Percentiles rank a stretch among this genome's conserved stretches.
phyloP scores from a whole-genome alignment of 768 basidiomycete genomes.

The Mycena floridula region DNA sequence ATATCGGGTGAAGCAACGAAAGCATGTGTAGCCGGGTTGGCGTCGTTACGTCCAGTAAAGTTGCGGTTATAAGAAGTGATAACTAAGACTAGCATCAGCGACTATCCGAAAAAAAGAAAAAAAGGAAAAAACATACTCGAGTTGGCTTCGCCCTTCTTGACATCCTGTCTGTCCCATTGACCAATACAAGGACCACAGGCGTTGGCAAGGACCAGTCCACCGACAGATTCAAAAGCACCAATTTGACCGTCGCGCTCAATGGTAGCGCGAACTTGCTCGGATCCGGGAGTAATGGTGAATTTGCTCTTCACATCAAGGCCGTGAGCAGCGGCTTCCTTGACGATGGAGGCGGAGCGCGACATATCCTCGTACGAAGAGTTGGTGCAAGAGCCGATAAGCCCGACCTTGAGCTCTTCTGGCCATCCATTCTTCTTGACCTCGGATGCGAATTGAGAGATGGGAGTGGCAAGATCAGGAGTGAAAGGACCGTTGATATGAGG shows the following conservation, averaged over 20 bases:
- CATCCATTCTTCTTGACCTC: conserved; percentile 93
- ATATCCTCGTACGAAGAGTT: conserved; percentile 99
- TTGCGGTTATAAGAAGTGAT: conserved; percentile 99
- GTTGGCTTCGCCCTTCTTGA: conserved; percentile 95
- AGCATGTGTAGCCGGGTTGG: conserved; percentile 97
- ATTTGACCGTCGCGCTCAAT: conserved; percentile 96
- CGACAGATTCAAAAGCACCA: conserved; percentile 76
- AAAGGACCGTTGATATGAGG: conserved; percentile 99
- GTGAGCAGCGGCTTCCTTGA: conserved; percentile 79
- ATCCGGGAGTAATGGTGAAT: conserved; percentile 98
- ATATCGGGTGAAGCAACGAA: conserved; percentile 93
- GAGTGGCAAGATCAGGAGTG: conserved; percentile 99
- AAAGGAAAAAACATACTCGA: conserved; percentile 58
- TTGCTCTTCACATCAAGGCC: conserved; percentile 86
- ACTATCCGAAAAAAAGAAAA: no score
- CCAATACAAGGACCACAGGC: conserved; percentile 99
- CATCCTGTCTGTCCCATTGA: conserved; percentile 97
- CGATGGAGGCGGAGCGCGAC: conserved; percentile 95
- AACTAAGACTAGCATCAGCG: conserved; percentile 38
- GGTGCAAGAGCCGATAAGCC: conserved; percentile 98
- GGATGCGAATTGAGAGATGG: conserved; percentile 89
- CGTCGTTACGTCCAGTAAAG: conserved; percentile 99
- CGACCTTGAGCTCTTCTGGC: conserved; percentile 96
- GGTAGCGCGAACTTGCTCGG: conserved; percentile 96
- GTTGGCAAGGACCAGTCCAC: conserved; percentile 93